These are phyloP conservation scores for Cornus suecica DNA, from an alignment of 148 eudicot genomes.

Conservation along the genomic window DNA sequence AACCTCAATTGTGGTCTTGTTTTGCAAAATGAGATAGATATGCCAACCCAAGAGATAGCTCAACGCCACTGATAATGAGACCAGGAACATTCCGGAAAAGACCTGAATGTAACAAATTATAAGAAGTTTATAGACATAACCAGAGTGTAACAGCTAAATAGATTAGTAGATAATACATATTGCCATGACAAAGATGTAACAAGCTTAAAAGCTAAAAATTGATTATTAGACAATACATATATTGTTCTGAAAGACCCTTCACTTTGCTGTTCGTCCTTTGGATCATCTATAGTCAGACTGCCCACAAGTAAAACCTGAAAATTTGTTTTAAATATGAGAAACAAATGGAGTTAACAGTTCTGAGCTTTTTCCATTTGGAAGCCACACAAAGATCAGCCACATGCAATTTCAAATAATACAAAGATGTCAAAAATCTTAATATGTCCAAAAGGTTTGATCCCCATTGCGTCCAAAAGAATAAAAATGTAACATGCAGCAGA, in stretches of 20 bases:
- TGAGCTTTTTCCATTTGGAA: neutral
- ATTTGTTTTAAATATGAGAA: neutral
- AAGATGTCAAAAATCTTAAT: neutral
- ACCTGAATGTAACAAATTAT: constrained; percentile 46
- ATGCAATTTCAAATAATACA: too few species aligned
- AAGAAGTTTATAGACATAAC: constrained; percentile 5
- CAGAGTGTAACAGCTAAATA: neutral
- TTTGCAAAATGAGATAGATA: constrained; percentile 67
- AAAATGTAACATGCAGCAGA: neutral
- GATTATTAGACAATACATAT: constrained; percentile 67
- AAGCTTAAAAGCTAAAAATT: too few species aligned
- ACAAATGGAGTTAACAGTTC: constrained; percentile 7
- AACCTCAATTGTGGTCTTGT: constrained; percentile 98
- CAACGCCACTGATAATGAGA: constrained; percentile 70
- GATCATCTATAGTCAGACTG: constrained; percentile 52
- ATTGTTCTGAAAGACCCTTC: constrained; percentile 61
- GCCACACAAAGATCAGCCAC: too few species aligned
- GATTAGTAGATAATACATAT: too few species aligned
- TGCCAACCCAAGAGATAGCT: constrained; percentile 84
- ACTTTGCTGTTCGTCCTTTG: constrained; percentile 41
- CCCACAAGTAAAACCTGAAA: constrained; percentile 85
- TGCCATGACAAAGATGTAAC: too few species aligned
- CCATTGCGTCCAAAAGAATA: neutral
- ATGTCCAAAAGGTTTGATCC: neutral
- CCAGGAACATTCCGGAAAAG: constrained; percentile 61